phyloP scores from a whole-genome alignment of 2,329 filamentous ascomycete species.

The Paecilomyces niveus region DNA sequence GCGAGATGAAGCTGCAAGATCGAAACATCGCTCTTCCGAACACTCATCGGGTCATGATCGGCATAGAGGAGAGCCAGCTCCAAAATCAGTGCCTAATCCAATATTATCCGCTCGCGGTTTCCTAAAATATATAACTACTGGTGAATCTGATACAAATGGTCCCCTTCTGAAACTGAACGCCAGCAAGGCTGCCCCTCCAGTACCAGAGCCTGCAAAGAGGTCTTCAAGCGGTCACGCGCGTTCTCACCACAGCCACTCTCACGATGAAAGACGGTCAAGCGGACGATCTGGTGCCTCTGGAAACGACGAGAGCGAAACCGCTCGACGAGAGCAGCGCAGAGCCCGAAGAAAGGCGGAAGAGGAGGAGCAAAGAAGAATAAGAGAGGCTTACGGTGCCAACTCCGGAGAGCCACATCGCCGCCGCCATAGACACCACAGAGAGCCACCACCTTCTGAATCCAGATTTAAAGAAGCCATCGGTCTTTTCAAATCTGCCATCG shows the following conservation, averaged over 20 bases:
- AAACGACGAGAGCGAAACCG: conserved; percentile 2
- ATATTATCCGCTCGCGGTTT: conserved; percentile 20
- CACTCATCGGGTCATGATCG: conserved; percentile 17
- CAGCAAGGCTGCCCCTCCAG: conserved; percentile 22
- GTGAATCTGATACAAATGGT: conserved; percentile 33
- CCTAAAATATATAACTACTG: conserved; percentile 31
- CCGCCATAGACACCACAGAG: conserved; percentile 2
- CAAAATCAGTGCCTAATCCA: conserved; percentile 17
- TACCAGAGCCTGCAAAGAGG: conserved; percentile 21
- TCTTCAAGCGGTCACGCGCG: conserved; percentile 24
- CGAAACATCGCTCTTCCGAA: conserved; percentile 14
- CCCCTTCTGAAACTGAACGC: conserved; percentile 33
- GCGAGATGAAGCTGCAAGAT: conserved; percentile 1
- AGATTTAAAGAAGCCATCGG: conserved; percentile 1
- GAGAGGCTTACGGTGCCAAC: conserved; percentile 3
- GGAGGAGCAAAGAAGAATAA: conserved; percentile 6
- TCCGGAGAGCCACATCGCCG: conserved; percentile 2
- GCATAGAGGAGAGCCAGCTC: conserved; percentile 18
- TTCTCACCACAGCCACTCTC: conserved; percentile 14
- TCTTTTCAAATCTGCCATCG: conserved; percentile 7
- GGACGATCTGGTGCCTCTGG: conserved; percentile 2
- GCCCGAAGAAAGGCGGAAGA: conserved; percentile 6
- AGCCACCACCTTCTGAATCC: conserved; percentile 4
- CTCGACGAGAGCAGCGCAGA: conserved; percentile 6
- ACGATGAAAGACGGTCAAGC: conserved; percentile 7